Conservation (phyloP, 1,139 yeast genomes). For the Chernovozyma aurita region DNA sequence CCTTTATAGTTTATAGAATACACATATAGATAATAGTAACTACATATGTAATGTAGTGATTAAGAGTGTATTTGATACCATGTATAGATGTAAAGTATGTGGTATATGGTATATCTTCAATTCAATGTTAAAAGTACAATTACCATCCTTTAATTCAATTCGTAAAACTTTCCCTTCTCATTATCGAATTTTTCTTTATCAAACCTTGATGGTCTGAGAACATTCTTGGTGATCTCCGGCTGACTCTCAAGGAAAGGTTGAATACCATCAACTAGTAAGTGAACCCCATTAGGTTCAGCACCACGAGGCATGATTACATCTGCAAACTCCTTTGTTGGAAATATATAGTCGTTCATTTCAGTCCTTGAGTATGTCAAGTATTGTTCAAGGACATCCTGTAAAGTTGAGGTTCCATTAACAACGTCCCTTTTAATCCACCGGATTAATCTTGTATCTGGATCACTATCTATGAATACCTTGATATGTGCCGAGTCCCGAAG, state of each 20-base stretch:
- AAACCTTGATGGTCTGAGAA: conserved; percentile 28
- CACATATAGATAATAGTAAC: neutral
- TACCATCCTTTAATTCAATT: conserved; percentile 32
- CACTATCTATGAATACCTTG: conserved; percentile 79
- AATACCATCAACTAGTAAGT: conserved; percentile 73
- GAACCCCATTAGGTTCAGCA: conserved; percentile 58
- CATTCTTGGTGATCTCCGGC: conserved; percentile 11
- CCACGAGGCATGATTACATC: conserved; percentile 81
- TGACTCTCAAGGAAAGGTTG: conserved; percentile 16
- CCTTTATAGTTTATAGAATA: conserved; percentile 11
- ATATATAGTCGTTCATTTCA: conserved; percentile 71
- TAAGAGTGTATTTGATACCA: conserved; percentile 4
- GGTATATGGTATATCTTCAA: too few species aligned
- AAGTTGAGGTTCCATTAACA: conserved; percentile 17
- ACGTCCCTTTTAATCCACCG: conserved; percentile 62
- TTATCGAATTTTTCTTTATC: conserved; percentile 40
- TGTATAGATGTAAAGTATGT: too few species aligned
- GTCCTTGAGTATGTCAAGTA: conserved; percentile 67
- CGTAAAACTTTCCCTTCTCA: conserved; percentile 51
- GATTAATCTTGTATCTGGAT: conserved; percentile 77
- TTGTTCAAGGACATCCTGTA: conserved; percentile 50
- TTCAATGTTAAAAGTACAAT: too few species aligned
- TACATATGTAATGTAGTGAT: neutral
- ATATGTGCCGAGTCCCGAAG: conserved; percentile 59
- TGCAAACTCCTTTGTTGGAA: conserved; percentile 73